Conservation (phyloP, 306 rosid species). For the Astragalus glycyphyllos region DNA sequence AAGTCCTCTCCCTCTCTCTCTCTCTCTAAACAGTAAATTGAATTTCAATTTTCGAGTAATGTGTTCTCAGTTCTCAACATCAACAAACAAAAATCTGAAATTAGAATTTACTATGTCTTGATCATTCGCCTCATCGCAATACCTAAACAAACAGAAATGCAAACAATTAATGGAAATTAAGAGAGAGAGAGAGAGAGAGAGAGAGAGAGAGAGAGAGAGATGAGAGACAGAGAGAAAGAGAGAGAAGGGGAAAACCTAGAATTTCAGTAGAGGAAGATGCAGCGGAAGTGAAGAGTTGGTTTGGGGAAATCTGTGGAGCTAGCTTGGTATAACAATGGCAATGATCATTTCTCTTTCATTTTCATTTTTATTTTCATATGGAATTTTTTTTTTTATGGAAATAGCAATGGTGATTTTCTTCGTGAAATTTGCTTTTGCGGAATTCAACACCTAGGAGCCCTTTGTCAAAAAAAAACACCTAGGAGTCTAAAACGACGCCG, state of each 20-base stretch:
- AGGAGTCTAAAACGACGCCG: neutral
- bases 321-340: neutral
- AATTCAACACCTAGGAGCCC: neutral
- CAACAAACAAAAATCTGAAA: conserved; percentile 29
- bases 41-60: conserved; percentile 12
- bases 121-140: conserved; percentile 21
- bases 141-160: conserved; percentile 27
- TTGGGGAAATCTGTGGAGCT: conserved; percentile 20
- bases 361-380: neutral
- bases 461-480: no score
- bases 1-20: neutral
- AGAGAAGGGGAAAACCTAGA: conserved; percentile 13
- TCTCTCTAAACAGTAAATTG: neutral
- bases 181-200: neutral
- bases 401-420: neutral
- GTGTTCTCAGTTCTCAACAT: conserved; percentile 32
- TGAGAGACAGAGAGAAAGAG: neutral
- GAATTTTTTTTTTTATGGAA: no score
- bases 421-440: neutral
- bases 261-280: neutral
- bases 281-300: neutral
- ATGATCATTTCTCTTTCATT: conserved; percentile 19
- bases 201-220: neutral
- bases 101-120: neutral
- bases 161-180: neutral